These are phyloP conservation scores for Kalanchoe fedtschenkoi DNA, from an alignment of 164 flowering plant genomes.

Conservation along the genomic window DNA sequence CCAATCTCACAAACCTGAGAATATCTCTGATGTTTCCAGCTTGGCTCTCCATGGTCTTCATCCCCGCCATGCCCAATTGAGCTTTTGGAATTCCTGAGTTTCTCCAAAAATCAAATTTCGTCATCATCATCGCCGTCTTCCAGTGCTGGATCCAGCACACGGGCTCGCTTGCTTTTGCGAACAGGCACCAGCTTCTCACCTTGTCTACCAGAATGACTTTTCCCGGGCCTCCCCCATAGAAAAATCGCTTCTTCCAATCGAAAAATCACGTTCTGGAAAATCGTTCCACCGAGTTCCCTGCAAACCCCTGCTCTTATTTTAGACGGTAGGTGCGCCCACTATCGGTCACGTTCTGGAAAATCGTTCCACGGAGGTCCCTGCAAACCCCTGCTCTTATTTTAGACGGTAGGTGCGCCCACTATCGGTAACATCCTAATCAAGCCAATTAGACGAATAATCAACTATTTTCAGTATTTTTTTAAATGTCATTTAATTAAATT, in stretches of 20 bases:
- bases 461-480: too few species aligned
- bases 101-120: constrained; percentile 81
- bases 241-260: constrained; percentile 31
- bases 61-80: constrained; percentile 15
- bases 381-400: constrained; percentile 34
- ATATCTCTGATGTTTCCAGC: constrained; percentile 33
- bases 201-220: constrained; percentile 27
- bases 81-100: constrained; percentile 44
- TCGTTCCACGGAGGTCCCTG: constrained; percentile 78
- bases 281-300: constrained; percentile 78
- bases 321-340: constrained; percentile 23
- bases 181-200: constrained; percentile 45
- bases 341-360: constrained; percentile 45
- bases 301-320: constrained; percentile 34
- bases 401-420: constrained; percentile 23
- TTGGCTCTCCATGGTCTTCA: constrained; percentile 42
- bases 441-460: too few species aligned
- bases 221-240: constrained; percentile 34
- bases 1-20: constrained; percentile 30
- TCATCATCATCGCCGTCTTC: constrained; percentile 59
- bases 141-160: constrained; percentile 50
- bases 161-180: constrained; percentile 81
- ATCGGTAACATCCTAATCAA: too few species aligned
- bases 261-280: constrained; percentile 40
- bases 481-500: too few species aligned